A percentile compares a stretch with the other conserved stretches of the same genome.
phyloP scores from a whole-genome alignment of 2,329 filamentous ascomycete species.

The Talaromyces piceae region DNA sequence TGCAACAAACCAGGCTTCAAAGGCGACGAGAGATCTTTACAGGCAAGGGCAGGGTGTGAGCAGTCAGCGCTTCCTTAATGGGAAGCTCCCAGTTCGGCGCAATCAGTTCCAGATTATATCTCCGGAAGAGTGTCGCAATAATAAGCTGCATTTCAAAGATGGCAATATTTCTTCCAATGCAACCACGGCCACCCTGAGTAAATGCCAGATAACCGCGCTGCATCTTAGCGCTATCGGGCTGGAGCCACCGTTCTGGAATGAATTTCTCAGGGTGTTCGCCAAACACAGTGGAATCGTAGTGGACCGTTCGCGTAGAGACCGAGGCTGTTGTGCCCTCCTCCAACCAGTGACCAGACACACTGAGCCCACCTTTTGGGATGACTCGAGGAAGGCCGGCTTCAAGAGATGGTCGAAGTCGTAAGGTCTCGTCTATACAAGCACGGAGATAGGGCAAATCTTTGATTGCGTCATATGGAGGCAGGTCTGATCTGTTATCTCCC shows the following conservation, averaged over 20 bases:
- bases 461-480: slow-evolving; percentile 43
- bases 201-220: slow-evolving; percentile 37
- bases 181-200: slow-evolving; percentile 32
- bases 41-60: background rate
- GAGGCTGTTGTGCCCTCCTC: slow-evolving; percentile 6
- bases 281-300: slow-evolving; percentile 24
- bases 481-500: slow-evolving; percentile 31
- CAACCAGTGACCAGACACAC: slow-evolving; percentile 36
- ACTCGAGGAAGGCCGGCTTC: slow-evolving; percentile 32
- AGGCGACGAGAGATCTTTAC: too few relatives aligned
- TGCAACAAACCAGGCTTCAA: too few relatives aligned
- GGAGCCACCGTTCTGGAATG: slow-evolving; percentile 28
- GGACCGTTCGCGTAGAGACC: slow-evolving; percentile 25
- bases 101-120: slow-evolving; percentile 36
- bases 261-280: slow-evolving; percentile 22
- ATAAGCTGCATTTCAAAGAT: slow-evolving; percentile 43
- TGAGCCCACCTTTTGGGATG: slow-evolving; percentile 34
- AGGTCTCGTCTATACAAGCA: slow-evolving; percentile 42
- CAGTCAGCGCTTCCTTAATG: background rate
- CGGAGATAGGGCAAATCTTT: slow-evolving; percentile 43
- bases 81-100: slow-evolving; percentile 21
- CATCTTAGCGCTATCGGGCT: slow-evolving; percentile 9
- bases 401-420: slow-evolving; percentile 35
- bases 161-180: slow-evolving; percentile 36
- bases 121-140: slow-evolving; percentile 37